Evolutionary conservation across 2,329 filamentous ascomycete species (phyloP).

Genomic region (Aspergillus quadricinctus): DNA sequence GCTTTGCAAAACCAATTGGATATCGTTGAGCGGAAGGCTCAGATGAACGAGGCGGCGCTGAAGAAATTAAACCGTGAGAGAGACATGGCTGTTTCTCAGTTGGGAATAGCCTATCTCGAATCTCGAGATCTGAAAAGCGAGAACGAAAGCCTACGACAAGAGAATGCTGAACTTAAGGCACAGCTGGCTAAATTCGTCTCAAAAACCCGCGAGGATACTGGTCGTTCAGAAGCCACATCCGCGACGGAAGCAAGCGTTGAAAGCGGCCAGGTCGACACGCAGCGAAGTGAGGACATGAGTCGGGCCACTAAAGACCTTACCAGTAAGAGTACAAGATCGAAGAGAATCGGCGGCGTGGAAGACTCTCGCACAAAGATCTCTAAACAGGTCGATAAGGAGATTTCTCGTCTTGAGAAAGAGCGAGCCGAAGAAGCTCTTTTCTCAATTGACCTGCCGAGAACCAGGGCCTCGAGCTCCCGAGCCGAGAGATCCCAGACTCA

Average conservation of each 20-base stretch:
- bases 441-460: slow-evolving; percentile 29
- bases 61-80: slow-evolving; percentile 54
- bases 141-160: slow-evolving; percentile 34
- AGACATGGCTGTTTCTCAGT: slow-evolving; percentile 54
- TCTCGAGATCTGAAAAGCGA: slow-evolving; percentile 43
- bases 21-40: slow-evolving; percentile 51
- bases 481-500: slow-evolving; percentile 16
- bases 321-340: slow-evolving; percentile 25
- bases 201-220: slow-evolving; percentile 25
- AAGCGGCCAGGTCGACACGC: slow-evolving; percentile 30
- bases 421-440: slow-evolving; percentile 37
- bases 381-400: slow-evolving; percentile 34
- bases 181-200: slow-evolving; percentile 28
- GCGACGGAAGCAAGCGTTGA: slow-evolving; percentile 23
- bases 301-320: slow-evolving; percentile 28
- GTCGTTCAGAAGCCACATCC: slow-evolving; percentile 22
- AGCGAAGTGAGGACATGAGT: slow-evolving; percentile 24
- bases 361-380: slow-evolving; percentile 29
- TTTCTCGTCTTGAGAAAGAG: slow-evolving; percentile 33
- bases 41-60: slow-evolving; percentile 51
- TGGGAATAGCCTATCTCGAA: slow-evolving; percentile 53
- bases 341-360: slow-evolving; percentile 21
- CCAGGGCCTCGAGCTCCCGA: slow-evolving; percentile 18
- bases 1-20: slow-evolving; percentile 54
- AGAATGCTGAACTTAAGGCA: slow-evolving; percentile 37